Percentiles rank a stretch among this genome's conserved stretches.
Conservation (phyloP, 305 asterid species). For the Fraxinus xanthoxyloides region DNA sequence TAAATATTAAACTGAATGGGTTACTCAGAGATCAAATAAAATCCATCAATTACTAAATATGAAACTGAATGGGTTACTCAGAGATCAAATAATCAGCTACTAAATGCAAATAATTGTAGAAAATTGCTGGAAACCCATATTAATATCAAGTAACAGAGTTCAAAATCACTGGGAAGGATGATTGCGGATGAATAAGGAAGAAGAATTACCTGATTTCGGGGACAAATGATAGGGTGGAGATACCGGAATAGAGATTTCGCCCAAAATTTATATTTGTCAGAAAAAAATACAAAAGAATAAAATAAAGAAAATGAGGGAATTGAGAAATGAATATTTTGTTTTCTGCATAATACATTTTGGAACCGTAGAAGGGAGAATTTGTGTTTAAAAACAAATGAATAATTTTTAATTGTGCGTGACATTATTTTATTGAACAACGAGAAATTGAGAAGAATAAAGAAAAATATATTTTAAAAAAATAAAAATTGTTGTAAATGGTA, state of each 20-base stretch:
- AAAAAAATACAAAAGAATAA: not conserved
- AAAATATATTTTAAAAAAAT: too few species aligned
- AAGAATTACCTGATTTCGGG: not conserved
- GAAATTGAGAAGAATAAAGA: too few species aligned
- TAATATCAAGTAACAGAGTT: constrained; percentile 1
- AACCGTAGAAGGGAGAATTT: too few species aligned
- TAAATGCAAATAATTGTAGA: not conserved
- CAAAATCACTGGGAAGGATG: not conserved
- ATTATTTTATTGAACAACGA: too few species aligned
- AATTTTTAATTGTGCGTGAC: too few species aligned
- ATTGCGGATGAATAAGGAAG: constrained; percentile 19
- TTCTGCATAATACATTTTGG: not conserved
- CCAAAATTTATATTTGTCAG: not conserved
- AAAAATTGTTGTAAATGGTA: too few species aligned
- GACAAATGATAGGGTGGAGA: not conserved
- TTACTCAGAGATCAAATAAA: constrained; percentile 6
- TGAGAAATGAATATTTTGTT: not conserved
- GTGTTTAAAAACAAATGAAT: too few species aligned
- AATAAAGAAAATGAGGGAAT: too few species aligned
- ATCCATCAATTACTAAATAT: not conserved
- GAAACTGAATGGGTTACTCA: constrained; percentile 7
- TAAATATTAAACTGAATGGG: constrained; percentile 2
- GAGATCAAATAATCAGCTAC: constrained; percentile 6
- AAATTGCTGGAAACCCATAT: not conserved
- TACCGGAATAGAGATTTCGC: not conserved